A percentile compares a stretch with the other conserved stretches of the same genome.
These are phyloP conservation scores for Rehmannia glutinosa DNA, from an alignment of 257 asterid genomes.

Conservation along the genomic window DNA sequence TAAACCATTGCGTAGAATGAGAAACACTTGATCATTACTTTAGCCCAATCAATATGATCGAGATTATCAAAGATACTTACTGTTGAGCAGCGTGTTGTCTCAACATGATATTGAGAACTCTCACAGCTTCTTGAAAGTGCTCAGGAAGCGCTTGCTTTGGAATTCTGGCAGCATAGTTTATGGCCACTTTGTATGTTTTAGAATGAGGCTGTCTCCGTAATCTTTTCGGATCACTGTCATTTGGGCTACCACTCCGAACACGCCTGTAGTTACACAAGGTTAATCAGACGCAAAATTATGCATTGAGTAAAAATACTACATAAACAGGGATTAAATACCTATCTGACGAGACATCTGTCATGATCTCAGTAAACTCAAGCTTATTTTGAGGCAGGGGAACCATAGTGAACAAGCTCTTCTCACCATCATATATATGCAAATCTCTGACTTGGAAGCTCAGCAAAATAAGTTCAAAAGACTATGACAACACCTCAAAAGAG, in stretches of 20 bases:
- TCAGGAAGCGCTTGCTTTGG: conserved; percentile 62
- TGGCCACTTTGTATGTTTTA: conserved; percentile 46
- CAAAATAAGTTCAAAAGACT: too few species aligned
- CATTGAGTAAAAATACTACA: too few species aligned
- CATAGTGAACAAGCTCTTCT: too few species aligned
- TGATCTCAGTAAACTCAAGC: too few species aligned
- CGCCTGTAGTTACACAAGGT: too few species aligned
- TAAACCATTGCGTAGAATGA: background rate
- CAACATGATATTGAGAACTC: conserved; percentile 57
- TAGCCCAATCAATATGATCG: conserved; percentile 14
- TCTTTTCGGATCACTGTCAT: conserved; percentile 50
- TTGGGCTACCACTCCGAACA: conserved; percentile 27
- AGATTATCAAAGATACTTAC: conserved; percentile 19
- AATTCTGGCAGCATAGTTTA: conserved; percentile 63
- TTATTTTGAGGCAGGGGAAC: too few species aligned
- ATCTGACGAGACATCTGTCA: too few species aligned
- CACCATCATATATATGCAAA: too few species aligned
- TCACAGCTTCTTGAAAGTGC: conserved; percentile 62
- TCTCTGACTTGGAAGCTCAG: too few species aligned
- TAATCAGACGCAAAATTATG: too few species aligned
- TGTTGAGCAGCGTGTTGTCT: conserved; percentile 62
- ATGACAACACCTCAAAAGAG: too few species aligned
- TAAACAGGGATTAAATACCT: too few species aligned
- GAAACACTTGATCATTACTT: conserved; percentile 35
- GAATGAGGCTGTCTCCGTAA: conserved; percentile 38